Evolutionary conservation across 2,329 filamentous ascomycete genomes (phyloP).

Genomic region (Thelonectria blattea): DNA sequence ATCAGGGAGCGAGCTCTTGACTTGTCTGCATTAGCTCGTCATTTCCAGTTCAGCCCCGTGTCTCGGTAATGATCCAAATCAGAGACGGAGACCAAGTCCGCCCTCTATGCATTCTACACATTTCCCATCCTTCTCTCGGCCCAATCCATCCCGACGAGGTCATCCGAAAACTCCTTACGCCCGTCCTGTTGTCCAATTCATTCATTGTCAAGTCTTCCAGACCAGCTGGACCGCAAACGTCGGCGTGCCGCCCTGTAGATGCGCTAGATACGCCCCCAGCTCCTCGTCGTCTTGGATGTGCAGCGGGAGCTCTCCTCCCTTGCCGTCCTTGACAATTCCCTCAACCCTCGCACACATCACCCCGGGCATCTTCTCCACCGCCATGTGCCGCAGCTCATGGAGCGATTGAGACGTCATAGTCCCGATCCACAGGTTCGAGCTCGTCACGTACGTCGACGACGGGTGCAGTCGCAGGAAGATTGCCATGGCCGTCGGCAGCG

Average conservation of each 20-base stretch:
- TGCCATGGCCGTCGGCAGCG: conserved; percentile 49
- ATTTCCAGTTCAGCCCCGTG: conserved; percentile 2
- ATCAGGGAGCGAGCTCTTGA: not conserved
- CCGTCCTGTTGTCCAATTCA: conserved; percentile 16
- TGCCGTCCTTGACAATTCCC: conserved; percentile 66
- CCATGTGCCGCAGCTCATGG: conserved; percentile 66
- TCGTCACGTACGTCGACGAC: conserved; percentile 61
- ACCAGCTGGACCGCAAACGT: conserved; percentile 52
- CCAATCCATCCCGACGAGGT: conserved; percentile 24
- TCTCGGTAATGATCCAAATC: conserved; percentile 3
- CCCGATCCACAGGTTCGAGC: conserved; percentile 67
- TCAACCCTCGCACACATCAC: conserved; percentile 66
- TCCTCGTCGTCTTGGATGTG: conserved; percentile 74
- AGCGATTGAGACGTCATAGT: conserved; percentile 65
- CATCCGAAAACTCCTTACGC: conserved; percentile 33
- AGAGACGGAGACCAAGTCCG: conserved; percentile 35
- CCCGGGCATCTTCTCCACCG: conserved; percentile 65
- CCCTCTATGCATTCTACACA: conserved; percentile 7
- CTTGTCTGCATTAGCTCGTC: conserved; percentile 6
- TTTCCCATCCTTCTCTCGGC: conserved; percentile 1
- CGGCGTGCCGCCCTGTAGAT: conserved; percentile 57
- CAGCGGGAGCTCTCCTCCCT: conserved; percentile 66
- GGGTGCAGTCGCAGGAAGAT: conserved; percentile 75
- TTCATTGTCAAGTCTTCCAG: conserved; percentile 35
- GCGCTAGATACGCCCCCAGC: conserved; percentile 72